Percentiles rank a stretch among this genome's conserved stretches.
Evolutionary conservation across 257 asterid species (phyloP).

Genomic region (Fraxinus anomala): DNA sequence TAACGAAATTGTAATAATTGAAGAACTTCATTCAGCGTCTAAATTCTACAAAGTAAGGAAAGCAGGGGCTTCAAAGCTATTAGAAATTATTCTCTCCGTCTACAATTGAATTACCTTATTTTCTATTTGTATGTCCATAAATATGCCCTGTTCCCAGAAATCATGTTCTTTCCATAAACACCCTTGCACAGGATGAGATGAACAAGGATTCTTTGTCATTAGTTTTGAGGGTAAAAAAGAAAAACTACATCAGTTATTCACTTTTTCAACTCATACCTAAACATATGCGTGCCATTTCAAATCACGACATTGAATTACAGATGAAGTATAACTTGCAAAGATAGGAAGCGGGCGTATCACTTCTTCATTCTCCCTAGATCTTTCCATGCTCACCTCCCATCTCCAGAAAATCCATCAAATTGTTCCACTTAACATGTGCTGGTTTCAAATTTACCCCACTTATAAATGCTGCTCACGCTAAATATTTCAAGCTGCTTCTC

Average conservation of each 20-base stretch:
- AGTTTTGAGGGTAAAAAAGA: not conserved
- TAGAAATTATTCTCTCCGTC: not conserved
- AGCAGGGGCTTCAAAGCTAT: not conserved
- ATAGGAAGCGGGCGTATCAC: not conserved
- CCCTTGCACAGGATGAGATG: not conserved
- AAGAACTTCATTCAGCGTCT: no score
- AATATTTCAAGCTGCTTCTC: not conserved
- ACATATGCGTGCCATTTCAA: no score
- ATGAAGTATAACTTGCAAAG: not conserved
- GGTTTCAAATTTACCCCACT: no score
- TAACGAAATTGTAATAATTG: no score
- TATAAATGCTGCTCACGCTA: no score
- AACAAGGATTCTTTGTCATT: not conserved
- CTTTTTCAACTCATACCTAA: not conserved
- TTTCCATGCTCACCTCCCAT: no score
- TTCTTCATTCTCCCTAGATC: no score
- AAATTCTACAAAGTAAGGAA: no score
- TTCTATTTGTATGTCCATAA: not conserved
- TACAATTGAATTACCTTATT: not conserved
- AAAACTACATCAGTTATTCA: not conserved
- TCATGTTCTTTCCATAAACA: not conserved
- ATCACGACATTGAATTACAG: not conserved
- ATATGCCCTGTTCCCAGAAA: not conserved
- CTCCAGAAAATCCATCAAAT: no score
- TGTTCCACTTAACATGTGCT: no score